Evolutionary conservation across 1,284 basidiomycete genomes (phyloP).

Genomic region (Singerocomus rubriflavus): DNA sequence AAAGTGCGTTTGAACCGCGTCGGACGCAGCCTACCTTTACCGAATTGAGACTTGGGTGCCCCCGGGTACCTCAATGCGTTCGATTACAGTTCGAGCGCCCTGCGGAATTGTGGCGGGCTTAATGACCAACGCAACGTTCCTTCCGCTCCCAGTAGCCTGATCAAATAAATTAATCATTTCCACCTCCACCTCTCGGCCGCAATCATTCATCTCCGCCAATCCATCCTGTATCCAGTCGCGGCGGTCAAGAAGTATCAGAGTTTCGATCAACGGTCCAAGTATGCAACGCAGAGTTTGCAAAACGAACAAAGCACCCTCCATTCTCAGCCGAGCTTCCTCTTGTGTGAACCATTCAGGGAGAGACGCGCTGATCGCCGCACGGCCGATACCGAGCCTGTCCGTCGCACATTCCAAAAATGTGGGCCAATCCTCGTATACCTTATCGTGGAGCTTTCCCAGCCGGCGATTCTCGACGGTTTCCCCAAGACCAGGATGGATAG

Average conservation of each 20-base stretch:
- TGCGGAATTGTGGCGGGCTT: slow-evolving; percentile 25
- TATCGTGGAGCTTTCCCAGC: slow-evolving; percentile 46
- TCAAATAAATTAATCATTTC: slow-evolving; percentile 63
- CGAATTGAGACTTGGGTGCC: not conserved
- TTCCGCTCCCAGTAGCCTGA: slow-evolving; percentile 59
- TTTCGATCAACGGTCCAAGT: slow-evolving; percentile 50
- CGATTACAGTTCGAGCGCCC: slow-evolving; percentile 2
- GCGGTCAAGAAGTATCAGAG: slow-evolving; percentile 47
- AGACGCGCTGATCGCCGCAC: slow-evolving; percentile 22
- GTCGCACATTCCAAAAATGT: slow-evolving; percentile 41
- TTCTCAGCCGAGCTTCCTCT: slow-evolving; percentile 20
- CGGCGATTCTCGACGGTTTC: slow-evolving; percentile 39
- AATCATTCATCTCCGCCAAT: slow-evolving; percentile 30
- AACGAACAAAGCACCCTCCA: slow-evolving; percentile 39
- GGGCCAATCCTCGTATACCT: slow-evolving; percentile 45
- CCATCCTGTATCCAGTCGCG: slow-evolving; percentile 42
- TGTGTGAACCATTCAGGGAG: slow-evolving; percentile 28
- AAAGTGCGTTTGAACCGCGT: slow-evolving; percentile 2
- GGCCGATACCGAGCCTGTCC: slow-evolving; percentile 36
- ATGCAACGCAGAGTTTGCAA: slow-evolving; percentile 52
- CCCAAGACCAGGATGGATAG: slow-evolving; percentile 28
- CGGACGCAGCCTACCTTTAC: slow-evolving; percentile 6
- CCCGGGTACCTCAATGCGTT: slow-evolving; percentile 5
- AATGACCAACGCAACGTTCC: slow-evolving; percentile 59
- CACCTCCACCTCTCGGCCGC: slow-evolving; percentile 34